Conservation (phyloP, 108 stramenopile genomes). For the Poteriospumella lacustris region DNA sequence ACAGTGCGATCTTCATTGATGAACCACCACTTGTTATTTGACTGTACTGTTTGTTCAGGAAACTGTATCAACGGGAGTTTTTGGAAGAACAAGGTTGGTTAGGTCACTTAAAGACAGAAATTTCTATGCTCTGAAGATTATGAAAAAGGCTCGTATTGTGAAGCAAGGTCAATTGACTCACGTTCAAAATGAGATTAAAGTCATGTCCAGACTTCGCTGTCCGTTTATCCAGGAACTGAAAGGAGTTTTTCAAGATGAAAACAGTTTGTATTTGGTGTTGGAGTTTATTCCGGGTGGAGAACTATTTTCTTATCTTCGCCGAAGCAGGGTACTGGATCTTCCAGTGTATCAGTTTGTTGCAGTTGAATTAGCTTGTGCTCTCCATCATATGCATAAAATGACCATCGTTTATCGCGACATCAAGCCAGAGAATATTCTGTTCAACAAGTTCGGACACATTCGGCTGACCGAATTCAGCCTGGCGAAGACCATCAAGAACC, state of each 20-base stretch:
- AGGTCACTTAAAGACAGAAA: conserved; percentile 30
- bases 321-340: neutral
- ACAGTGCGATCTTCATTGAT: neutral
- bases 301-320: conserved; percentile 63
- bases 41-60: neutral
- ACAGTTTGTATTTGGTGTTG: conserved; percentile 78
- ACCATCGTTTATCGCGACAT: conserved; percentile 44
- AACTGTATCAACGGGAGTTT: conserved; percentile 56
- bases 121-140: conserved; percentile 58
- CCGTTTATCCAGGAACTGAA: neutral
- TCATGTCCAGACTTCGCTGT: conserved; percentile 26
- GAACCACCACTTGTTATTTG: neutral
- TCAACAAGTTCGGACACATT: conserved; percentile 17
- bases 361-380: neutral
- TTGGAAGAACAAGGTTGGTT: conserved; percentile 56
- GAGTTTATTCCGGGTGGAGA: conserved; percentile 76
- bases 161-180: conserved; percentile 47
- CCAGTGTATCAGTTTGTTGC: conserved; percentile 6
- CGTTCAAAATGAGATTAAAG: conserved; percentile 44
- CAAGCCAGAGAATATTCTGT: conserved; percentile 49
- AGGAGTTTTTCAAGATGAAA: conserved; percentile 63
- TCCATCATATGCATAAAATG: neutral
- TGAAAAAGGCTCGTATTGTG: conserved; percentile 54
- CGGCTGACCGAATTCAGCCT: conserved; percentile 16
- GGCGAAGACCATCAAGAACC: conserved; percentile 1